Base-by-base conservation (phyloP, 768 basidiomycete genomes). In the Collybiopsis luxurians region DNA sequence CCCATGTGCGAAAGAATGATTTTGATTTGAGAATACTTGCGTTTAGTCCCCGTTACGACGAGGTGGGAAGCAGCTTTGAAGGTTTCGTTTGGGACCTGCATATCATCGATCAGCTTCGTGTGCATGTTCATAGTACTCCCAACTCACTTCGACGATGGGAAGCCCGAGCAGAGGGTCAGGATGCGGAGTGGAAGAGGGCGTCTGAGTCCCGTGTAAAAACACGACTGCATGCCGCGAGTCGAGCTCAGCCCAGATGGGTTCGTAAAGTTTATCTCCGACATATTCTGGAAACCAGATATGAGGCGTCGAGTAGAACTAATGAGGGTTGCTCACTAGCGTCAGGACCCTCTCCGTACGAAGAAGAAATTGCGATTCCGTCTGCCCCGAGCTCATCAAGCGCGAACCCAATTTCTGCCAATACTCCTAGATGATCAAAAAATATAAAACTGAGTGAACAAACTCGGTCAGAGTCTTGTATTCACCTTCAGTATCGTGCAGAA, bases 61-160 rank as follows among this genome's bases (percentile, higher is more conserved):
- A 92, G 79, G 64, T 89, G 86, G 2, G 88, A 83, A 31, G 88
- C 88, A 1, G 87, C 90, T 71, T 90, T 90, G 76, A 83, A 90
- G 0, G 89, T 92, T 69, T 91, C 89, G 65, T 89, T 86, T 6
- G 89, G 89, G 0, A 89, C 87, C 89, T 90, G 24, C 15, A 19
- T 19, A 36, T 19, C 12, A 23, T 1, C 27, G 11, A 12, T 19
- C 12, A 42, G n/a, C n/a, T n/a, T 43, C 21, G 11, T 24, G 23
- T 30, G n/a, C 11, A 12, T 31, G 43, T 19, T 46, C 50, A 55
- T 56, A 48, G 59, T 46, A 19, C 38, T 42, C 26, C 17, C 28
- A 30, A 48, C 67, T 55, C 65, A 85, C 88, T 76, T 90, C 88
- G 13, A 78, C 78, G 51, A 89, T 76, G 13, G 89, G 89, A 38